Evolutionary conservation across 768 basidiomycete species (phyloP), one percentile per base, ranked within the genome.

Genomic region (Termitomyces bulborhizus): DNA sequence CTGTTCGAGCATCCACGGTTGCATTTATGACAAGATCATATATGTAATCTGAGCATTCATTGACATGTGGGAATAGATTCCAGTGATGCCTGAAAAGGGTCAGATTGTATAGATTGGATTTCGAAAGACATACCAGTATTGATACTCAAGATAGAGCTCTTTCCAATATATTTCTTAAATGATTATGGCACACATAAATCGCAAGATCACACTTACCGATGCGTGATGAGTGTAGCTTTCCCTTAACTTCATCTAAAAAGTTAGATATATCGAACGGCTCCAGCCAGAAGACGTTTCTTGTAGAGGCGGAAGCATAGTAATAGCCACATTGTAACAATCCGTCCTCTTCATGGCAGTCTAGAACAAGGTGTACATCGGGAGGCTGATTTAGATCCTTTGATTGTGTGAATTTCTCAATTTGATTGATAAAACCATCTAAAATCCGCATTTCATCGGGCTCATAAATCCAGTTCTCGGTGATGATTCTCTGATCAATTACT

Each of bases 381-480:
- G 55, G 48, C 18, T 47, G 36, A n/a, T 24, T 27, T n/a, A n/a
- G 6, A 36, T 8, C 40, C 15, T 32, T 47, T 3, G 24, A 21
- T 26, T 43, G 39, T 1, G 47, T 49, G 13, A 44, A 51, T 6
- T 15, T 48, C 44, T 56, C 55, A 1, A 56, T 41, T 21, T 56
- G 39, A 9, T 18, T n/a, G 13, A 56, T 49, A 9, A 56, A 56
- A 8, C 32, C 24, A 32, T 47, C 11, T 2, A 56, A 4, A 13
- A 12, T 9, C 2, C 9, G 26, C 16, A 43, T n/a, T 37, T 49
- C 43, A 21, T 34, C 26, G 2, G n/a, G 29, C 37, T 51, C 18
- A 48, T 48, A 56, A 40, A 56, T 47, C 55, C 55, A 56, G 13
- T 47, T 44, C 31, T 56, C 55, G 15, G 55, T 56, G 27, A 56